These are phyloP conservation scores for Tilletia horrida DNA, from an alignment of 1,284 basidiomycete species.

Conservation along the genomic window DNA sequence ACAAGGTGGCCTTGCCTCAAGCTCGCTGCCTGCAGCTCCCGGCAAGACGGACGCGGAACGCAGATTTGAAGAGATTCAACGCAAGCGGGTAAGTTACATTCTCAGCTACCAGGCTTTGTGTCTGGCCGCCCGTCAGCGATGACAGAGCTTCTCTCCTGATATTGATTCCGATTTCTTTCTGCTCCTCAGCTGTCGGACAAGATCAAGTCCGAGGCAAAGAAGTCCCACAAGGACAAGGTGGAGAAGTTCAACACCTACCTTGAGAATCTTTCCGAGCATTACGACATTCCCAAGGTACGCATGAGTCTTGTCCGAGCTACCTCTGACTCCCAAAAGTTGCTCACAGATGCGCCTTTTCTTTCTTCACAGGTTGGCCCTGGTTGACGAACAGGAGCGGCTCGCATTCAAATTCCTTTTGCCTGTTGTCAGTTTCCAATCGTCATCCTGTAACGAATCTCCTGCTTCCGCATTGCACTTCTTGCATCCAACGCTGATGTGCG, in stretches of 20 bases:
- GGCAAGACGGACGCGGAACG: conserved; percentile 76
- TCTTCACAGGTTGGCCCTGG: conserved; percentile 5
- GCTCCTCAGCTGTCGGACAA: conserved; percentile 68
- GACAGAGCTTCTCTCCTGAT: neutral
- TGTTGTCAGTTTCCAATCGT: neutral
- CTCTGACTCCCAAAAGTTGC: neutral
- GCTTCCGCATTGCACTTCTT: neutral
- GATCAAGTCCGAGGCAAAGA: conserved; percentile 74
- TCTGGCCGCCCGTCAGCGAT: no score
- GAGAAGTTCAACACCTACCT: conserved; percentile 78
- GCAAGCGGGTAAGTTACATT: conserved; percentile 69
- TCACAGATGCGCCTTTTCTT: no score
- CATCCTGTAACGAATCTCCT: neutral
- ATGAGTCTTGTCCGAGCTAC: neutral
- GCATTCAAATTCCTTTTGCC: neutral
- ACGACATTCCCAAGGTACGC: conserved; percentile 81
- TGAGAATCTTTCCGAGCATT: conserved; percentile 82
- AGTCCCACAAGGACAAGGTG: conserved; percentile 93
- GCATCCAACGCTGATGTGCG: neutral
- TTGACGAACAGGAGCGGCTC: neutral
- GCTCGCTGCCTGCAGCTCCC: no score
- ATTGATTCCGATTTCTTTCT: conserved; percentile 4
- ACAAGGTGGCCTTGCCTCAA: conserved; percentile 37
- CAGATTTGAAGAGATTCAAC: conserved; percentile 80
- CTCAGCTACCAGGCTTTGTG: no score